These are phyloP conservation scores for Stellera chamaejasme DNA, from an alignment of 345 rosid species.

Conservation along the genomic window DNA sequence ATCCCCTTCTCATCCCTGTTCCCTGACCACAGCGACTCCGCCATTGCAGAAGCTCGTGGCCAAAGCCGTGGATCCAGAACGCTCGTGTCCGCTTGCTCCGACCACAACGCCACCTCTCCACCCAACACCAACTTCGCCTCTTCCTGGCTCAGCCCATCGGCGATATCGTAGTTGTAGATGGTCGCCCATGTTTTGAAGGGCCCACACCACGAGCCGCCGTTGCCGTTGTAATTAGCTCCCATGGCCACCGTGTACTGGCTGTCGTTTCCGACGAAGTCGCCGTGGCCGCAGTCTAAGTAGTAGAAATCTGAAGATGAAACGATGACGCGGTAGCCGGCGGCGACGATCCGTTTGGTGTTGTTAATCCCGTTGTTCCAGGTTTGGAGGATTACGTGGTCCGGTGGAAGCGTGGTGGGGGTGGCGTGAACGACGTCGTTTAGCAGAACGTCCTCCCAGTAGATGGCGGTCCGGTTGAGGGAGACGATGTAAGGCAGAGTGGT, in stretches of 20 bases:
- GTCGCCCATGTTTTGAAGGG: conserved; percentile 93
- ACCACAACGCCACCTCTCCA: conserved; percentile 90
- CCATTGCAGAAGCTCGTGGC: conserved; percentile 84
- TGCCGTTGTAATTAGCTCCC: conserved; percentile 4
- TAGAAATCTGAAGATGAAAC: conserved; percentile 81
- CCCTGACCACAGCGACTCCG: conserved; percentile 85
- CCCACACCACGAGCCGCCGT: conserved; percentile 76
- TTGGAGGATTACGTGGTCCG: conserved; percentile 57
- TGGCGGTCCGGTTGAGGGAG: conserved; percentile 64
- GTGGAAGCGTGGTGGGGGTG: conserved; percentile 39
- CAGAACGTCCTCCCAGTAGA: conserved; percentile 84
- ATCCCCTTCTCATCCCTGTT: conserved; percentile 53
- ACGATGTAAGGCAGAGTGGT: conserved; percentile 51
- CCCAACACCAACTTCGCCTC: conserved; percentile 73
- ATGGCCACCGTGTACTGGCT: conserved; percentile 46
- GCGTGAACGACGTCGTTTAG: conserved; percentile 44
- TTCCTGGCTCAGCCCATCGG: conserved; percentile 51
- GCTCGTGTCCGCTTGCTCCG: conserved; percentile 77
- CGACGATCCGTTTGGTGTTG: conserved; percentile 56
- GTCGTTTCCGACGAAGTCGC: conserved; percentile 62
- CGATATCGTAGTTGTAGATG: conserved; percentile 74
- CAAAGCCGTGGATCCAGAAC: conserved; percentile 62
- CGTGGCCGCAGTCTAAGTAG: conserved; percentile 85
- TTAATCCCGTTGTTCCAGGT: conserved; percentile 74
- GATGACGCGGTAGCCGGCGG: conserved; percentile 68